These are phyloP conservation scores for Coemansia sp. DNA, from an alignment of 192 early-diverging fungal genomes.

Conservation along the genomic window DNA sequence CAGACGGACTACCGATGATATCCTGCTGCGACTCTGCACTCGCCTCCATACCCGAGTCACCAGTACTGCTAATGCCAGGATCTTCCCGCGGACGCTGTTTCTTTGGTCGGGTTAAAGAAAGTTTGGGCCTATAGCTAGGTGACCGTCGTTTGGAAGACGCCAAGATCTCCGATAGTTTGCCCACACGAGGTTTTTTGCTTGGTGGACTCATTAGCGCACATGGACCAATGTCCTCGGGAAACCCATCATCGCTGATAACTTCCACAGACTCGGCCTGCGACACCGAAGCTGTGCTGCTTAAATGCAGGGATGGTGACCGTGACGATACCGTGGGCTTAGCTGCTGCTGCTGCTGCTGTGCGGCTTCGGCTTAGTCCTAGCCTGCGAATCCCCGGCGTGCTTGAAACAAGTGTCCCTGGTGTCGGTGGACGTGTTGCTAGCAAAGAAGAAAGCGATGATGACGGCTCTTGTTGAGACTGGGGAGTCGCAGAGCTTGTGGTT, in stretches of 20 bases:
- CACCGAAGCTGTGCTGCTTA: background rate
- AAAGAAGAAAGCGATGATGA: background rate
- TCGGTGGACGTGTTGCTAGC: slow-evolving; percentile 2
- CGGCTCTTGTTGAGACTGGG: background rate
- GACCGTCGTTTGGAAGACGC: slow-evolving; percentile 5
- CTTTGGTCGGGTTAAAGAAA: slow-evolving; percentile 6
- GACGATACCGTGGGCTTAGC: slow-evolving; percentile 1
- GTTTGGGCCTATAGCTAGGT: background rate
- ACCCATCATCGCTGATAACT: slow-evolving; percentile 29
- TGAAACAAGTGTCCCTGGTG: slow-evolving; percentile 16
- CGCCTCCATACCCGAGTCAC: background rate
- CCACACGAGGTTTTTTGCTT: background rate
- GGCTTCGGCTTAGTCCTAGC: slow-evolving; percentile 46
- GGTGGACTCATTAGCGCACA: background rate
- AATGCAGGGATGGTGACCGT: slow-evolving; percentile 3
- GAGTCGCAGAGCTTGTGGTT: slow-evolving; percentile 1
- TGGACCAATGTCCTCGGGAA: background rate
- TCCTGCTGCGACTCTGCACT: background rate
- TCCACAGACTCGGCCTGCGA: slow-evolving; percentile 47
- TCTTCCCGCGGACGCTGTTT: background rate
- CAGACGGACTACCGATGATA: background rate
- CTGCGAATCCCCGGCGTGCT: slow-evolving; percentile 24
- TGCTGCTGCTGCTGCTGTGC: slow-evolving; percentile 1
- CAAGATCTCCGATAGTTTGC: slow-evolving; percentile 18
- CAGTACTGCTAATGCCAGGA: background rate